Evolutionary conservation across 345 rosid species (phyloP).

Genomic region (Erodium maritimum): DNA sequence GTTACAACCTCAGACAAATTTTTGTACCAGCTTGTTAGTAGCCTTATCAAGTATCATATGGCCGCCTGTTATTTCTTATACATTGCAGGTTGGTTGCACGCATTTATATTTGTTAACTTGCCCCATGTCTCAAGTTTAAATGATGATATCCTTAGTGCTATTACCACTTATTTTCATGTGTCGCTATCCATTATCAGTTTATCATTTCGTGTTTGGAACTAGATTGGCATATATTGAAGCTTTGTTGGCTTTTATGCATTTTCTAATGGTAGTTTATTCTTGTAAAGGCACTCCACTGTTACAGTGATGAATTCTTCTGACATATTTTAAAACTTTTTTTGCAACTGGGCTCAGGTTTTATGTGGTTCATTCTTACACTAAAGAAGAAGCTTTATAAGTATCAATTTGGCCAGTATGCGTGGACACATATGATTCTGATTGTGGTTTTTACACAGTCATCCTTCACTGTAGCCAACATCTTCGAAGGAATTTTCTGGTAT

Average conservation of each 20-base stretch:
- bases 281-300: not conserved
- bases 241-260: not conserved
- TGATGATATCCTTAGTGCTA: not conserved
- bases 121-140: not conserved
- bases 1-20: conserved; percentile 60
- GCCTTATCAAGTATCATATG: conserved; percentile 85
- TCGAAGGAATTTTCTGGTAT: conserved; percentile 97
- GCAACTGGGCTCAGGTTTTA: conserved; percentile 47
- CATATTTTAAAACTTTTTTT: not conserved
- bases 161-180: not conserved
- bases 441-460: conserved; percentile 93
- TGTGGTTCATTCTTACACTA: conserved; percentile 94
- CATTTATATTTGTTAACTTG: conserved; percentile 1
- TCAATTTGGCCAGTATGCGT: conserved; percentile 98
- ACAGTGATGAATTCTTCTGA: not conserved
- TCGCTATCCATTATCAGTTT: not conserved
- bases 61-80: conserved; percentile 75
- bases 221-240: not conserved
- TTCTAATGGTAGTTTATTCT: not conserved
- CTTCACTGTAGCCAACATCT: conserved; percentile 96
- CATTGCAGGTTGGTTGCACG: conserved; percentile 57
- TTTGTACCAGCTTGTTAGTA: conserved; percentile 68
- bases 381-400: conserved; percentile 99
- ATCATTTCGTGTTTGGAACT: not conserved
- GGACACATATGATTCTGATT: conserved; percentile 99